Conservation (phyloP, 306 rosid genomes). For the Prunus mongolica region DNA sequence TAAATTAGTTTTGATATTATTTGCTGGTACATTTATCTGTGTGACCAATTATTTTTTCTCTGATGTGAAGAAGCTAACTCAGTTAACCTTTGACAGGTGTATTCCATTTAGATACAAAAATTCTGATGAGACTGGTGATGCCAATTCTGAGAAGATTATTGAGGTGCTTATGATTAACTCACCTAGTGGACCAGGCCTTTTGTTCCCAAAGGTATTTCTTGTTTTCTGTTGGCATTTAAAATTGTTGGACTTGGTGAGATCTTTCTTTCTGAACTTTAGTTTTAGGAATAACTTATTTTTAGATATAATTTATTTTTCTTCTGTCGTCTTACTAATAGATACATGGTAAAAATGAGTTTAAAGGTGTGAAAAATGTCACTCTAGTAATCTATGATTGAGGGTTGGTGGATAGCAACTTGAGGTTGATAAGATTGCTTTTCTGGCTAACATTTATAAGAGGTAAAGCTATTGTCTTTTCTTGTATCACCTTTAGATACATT, state of each 20-base stretch:
- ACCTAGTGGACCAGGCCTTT: conserved; percentile 53
- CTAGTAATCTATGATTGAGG: neutral
- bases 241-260: neutral
- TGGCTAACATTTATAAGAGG: neutral
- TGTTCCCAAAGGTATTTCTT: conserved; percentile 50
- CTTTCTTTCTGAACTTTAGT: neutral
- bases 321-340: neutral
- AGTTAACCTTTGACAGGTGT: conserved; percentile 36
- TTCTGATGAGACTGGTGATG: conserved; percentile 20
- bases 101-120: conserved; percentile 49
- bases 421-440: neutral
- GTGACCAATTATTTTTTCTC: neutral
- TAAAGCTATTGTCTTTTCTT: neutral
- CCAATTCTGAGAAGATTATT: conserved; percentile 35
- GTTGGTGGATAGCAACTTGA: neutral
- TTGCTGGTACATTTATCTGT: neutral
- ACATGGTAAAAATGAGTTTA: neutral
- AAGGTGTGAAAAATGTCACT: neutral
- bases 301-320: neutral
- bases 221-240: neutral
- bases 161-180: conserved; percentile 63
- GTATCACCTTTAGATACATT: neutral
- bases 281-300: neutral
- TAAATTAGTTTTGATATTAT: neutral
- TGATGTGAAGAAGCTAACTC: neutral